Conservation (phyloP, 257 asterid species). For the Nicotiana otophora region DNA sequence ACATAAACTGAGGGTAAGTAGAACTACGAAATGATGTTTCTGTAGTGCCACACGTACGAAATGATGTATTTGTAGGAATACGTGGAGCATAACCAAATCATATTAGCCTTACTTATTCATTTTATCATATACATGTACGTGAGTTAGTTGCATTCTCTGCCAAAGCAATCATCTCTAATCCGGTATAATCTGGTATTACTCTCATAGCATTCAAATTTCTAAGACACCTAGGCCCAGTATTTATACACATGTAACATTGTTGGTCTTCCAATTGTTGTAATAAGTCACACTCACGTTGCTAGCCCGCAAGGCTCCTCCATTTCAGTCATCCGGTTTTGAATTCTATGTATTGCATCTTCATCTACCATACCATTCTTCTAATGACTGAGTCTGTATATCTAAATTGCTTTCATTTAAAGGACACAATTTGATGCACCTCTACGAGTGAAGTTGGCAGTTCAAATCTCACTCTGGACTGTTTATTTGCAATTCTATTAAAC, state of each 20-base stretch:
- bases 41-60: not conserved
- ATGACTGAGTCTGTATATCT: not conserved
- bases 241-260: not conserved
- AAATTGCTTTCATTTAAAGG: not conserved
- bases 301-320: not conserved
- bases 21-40: not conserved
- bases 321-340: not conserved
- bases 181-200: not conserved
- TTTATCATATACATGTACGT: not conserved
- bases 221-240: not conserved
- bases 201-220: not conserved
- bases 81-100: not conserved
- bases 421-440: too few species aligned
- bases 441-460: too few species aligned
- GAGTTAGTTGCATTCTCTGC: not conserved
- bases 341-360: not conserved
- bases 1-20: constrained; percentile 55
- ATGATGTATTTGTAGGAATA: not conserved
- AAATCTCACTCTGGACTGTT: too few species aligned
- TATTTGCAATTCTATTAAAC: too few species aligned
- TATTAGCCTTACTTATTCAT: not conserved
- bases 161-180: not conserved
- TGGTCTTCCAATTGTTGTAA: too few species aligned
- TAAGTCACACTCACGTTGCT: not conserved
- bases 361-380: not conserved